Percentiles rank a stretch among this genome's conserved stretches.
Evolutionary conservation across 306 rosid genomes (phyloP).

Genomic region (Biancaea sappan): DNA sequence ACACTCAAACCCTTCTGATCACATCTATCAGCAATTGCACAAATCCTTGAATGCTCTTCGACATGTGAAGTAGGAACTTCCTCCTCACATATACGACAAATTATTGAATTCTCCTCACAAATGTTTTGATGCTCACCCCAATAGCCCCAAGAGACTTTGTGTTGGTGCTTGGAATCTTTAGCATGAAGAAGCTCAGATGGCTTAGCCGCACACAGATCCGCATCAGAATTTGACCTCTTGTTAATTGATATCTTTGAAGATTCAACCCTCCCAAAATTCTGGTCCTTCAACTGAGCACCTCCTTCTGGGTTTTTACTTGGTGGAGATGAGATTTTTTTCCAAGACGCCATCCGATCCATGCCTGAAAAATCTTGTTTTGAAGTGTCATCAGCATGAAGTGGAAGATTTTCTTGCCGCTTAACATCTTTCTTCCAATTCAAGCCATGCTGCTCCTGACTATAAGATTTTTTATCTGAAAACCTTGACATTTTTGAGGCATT

Average conservation of each 20-base stretch:
- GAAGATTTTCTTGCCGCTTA: constrained; percentile 43
- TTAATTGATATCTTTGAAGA: constrained; percentile 52
- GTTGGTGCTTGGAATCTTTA: constrained; percentile 92
- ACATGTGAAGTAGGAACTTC: constrained; percentile 90
- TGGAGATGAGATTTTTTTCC: constrained; percentile 89
- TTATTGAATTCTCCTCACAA: constrained; percentile 80
- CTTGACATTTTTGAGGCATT: constrained; percentile 49
- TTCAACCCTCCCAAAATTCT: constrained; percentile 57
- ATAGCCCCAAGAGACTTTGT: constrained; percentile 86
- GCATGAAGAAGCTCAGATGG: constrained; percentile 58
- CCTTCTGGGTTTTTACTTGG: constrained; percentile 57
- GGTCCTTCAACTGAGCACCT: constrained; percentile 61
- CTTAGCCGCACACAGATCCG: constrained; percentile 59
- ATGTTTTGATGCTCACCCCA: constrained; percentile 79
- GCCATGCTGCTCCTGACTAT: constrained; percentile 86
- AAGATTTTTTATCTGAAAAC: constrained; percentile 73
- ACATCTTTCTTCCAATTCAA: constrained; percentile 69
- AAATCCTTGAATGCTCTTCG: constrained; percentile 95
- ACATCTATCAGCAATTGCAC: constrained; percentile 96
- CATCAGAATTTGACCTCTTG: constrained; percentile 55
- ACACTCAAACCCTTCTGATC: constrained; percentile 91
- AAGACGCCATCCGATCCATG: constrained; percentile 81
- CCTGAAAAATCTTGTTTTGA: constrained; percentile 59
- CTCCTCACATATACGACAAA: constrained; percentile 99
- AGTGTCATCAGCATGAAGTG: constrained; percentile 48